These are phyloP conservation scores for Hypoxylon sp. DNA, from an alignment of 2,329 filamentous ascomycete species.

Conservation along the genomic window DNA sequence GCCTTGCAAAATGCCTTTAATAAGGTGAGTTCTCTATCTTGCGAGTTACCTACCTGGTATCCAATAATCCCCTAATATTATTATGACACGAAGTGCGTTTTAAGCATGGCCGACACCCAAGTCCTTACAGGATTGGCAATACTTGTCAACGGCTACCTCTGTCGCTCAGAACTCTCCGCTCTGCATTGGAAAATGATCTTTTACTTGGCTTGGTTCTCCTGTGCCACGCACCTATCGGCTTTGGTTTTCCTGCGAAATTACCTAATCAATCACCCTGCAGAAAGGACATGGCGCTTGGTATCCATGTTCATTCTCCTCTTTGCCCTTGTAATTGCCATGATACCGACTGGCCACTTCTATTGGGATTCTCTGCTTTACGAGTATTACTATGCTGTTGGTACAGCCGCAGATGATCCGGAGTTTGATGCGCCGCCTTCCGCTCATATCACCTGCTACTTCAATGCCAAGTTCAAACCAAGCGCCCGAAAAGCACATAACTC, in stretches of 20 bases:
- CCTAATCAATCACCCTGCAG: conserved; percentile 7
- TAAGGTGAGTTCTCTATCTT: neutral
- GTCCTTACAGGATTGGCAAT: neutral
- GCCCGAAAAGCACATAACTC: neutral
- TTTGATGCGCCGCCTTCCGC: neutral
- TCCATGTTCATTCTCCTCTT: neutral
- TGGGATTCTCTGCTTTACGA: neutral
- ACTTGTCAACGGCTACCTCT: neutral
- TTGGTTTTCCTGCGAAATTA: conserved; percentile 17
- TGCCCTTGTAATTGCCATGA: neutral
- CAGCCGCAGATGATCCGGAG: neutral
- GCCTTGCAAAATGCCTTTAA: conserved; percentile 2
- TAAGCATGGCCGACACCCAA: conserved; percentile 1
- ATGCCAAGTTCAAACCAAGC: neutral
- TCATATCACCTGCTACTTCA: neutral
- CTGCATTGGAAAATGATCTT: conserved; percentile 21
- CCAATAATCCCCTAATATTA: neutral
- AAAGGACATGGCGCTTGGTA: neutral
- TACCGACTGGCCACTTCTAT: conserved; percentile 1
- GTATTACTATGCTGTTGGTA: neutral
- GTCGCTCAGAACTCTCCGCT: conserved; percentile 2
- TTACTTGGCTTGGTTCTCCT: conserved; percentile 21
- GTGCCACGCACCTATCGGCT: conserved; percentile 11
- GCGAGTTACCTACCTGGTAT: neutral
- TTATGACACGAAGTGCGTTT: neutral